Evolutionary conservation across 1,284 basidiomycete genomes (phyloP), one percentile per base, ranked within the genome.

Genomic region (Bjerkandera adusta): DNA sequence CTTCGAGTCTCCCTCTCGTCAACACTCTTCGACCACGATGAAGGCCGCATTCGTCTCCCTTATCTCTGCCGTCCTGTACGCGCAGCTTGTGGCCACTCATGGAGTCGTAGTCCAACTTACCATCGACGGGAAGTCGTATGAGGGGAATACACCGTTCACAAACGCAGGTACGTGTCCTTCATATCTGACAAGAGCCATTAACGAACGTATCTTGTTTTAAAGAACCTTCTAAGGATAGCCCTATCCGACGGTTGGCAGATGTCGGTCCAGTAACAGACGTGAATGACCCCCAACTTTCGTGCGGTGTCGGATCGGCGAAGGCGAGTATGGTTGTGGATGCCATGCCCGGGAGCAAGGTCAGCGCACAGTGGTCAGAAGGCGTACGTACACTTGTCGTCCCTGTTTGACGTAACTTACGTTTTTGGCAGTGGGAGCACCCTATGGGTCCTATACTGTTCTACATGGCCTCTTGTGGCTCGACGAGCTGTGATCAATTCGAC

Each of bases 291-390:
- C 69, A 70, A 48, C 33, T 88, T 8, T 82, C 76, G 59, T 89
- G 87, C 56, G 87, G 87, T 2, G 63, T 69, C 13, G 63, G 69
- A 18, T 76, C 83, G 3, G 63, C 71, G 45, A 62, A 68, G 1
- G 84, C 81, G 2, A 51, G 70, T 3, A 61, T 77, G 35, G 70
- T 81, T 34, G 82, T 73, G 1, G 56, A 72, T 38, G 84, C 78
- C 10, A 82, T 79, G 39, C 79, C 87, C 1, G 85, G 87, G 10
- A 72, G 68, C 50, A 49, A 36, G 15, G 41, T 63, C 20, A 65
- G 67, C n/a, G 78, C 89, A 57, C 61, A 67, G 45, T 89, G 85
- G 85, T 66, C 63, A n/a, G n/a, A n/a, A n/a, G n/a, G n/a, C 37
- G 59, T 58, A 35, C 39, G 56, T 54, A 29, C 18, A 5, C 25